phyloP scores from a whole-genome alignment of 768 basidiomycete species.

The Serendipita sp. region DNA sequence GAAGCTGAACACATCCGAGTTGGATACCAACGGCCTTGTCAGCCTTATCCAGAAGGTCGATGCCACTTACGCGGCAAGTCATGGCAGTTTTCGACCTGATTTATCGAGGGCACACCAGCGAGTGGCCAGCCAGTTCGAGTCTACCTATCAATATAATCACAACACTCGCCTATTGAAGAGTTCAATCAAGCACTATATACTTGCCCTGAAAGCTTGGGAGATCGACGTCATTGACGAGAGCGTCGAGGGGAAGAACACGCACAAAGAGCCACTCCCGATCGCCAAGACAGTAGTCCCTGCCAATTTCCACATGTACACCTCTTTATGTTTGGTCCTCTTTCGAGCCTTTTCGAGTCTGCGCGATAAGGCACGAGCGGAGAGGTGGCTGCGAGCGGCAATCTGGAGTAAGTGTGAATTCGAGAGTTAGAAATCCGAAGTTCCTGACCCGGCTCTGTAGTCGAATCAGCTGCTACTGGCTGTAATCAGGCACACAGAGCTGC shows the following conservation, averaged over 20 bases:
- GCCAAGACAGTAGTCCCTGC: too few species aligned
- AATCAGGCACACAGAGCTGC: neutral
- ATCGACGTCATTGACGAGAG: neutral
- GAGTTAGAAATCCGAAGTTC: too few species aligned
- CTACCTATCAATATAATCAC: too few species aligned
- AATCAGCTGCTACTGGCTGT: too few species aligned
- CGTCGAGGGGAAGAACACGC: neutral
- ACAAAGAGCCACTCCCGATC: too few species aligned
- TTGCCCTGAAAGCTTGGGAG: neutral
- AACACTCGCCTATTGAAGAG: too few species aligned
- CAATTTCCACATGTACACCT: too few species aligned
- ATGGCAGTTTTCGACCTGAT: neutral
- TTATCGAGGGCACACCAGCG: neutral
- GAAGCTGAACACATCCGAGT: neutral
- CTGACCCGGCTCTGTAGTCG: too few species aligned
- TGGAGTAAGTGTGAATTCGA: neutral
- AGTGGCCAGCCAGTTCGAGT: neutral
- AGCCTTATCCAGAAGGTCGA: neutral
- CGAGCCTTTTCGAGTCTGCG: too few species aligned
- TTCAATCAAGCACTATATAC: neutral
- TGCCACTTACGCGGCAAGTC: neutral
- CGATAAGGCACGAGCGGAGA: neutral
- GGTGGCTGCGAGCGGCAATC: neutral
- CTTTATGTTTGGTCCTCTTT: too few species aligned
- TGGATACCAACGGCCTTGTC: too few species aligned